Conservation (phyloP, 352 stramenopile genomes). For the Phytopythium helicoides region DNA sequence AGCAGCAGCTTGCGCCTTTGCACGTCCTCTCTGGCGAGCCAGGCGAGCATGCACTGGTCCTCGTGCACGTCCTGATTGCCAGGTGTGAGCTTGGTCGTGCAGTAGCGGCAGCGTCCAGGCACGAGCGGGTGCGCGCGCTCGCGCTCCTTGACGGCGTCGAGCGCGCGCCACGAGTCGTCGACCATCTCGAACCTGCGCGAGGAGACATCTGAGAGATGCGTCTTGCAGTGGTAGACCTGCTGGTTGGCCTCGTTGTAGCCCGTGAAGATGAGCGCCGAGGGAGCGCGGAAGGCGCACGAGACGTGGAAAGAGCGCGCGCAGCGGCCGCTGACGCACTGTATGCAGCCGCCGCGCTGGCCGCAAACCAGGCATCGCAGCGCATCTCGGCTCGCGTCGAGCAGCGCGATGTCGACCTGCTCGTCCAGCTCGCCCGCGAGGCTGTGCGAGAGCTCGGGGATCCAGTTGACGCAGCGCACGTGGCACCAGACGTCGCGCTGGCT, state of each 20-base stretch:
- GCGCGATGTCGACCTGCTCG: constrained; percentile 58
- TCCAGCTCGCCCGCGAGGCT: constrained; percentile 55
- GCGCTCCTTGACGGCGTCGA: constrained; percentile 23
- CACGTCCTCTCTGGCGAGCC: constrained; percentile 47
- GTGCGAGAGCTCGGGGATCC: constrained; percentile 86
- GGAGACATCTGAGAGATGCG: constrained; percentile 63
- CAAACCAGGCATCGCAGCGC: constrained; percentile 80
- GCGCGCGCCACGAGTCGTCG: constrained; percentile 51
- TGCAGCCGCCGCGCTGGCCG: constrained; percentile 75
- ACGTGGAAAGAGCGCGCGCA: constrained; percentile 85
- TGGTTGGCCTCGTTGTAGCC: constrained; percentile 78
- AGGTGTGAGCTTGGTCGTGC: constrained; percentile 39
- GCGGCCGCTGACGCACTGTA: constrained; percentile 85
- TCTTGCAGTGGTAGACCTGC: constrained; percentile 83
- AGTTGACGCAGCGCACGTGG: constrained; percentile 84
- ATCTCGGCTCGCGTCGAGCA: constrained; percentile 67
- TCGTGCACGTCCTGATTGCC: constrained; percentile 49
- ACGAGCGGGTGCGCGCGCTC: constrained; percentile 17
- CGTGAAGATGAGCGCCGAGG: constrained; percentile 73
- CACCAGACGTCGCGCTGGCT: constrained; percentile 62
- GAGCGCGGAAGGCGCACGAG: constrained; percentile 71
- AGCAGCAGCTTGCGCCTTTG: constrained; percentile 37
- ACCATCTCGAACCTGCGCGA: constrained; percentile 62
- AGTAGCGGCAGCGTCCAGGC: constrained; percentile 59
- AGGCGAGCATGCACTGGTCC: constrained; percentile 56